A percentile compares a stretch with the other conserved stretches of the same genome.
These are phyloP conservation scores for Aspergillus niger DNA, from an alignment of 2,329 filamentous ascomycete species.

Conservation along the genomic window DNA sequence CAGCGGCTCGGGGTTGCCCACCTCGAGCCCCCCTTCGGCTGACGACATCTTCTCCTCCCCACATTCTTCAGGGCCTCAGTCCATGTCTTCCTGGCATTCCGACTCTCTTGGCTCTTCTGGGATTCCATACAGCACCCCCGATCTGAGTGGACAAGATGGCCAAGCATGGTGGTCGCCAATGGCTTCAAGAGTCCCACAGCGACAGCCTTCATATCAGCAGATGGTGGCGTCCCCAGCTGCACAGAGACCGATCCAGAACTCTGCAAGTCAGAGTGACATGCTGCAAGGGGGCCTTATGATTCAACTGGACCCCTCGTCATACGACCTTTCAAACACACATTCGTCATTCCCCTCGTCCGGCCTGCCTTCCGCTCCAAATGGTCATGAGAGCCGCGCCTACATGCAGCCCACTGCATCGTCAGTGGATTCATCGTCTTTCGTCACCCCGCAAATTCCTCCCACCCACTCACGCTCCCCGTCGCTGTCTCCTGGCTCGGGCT, in stretches of 20 bases:
- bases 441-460: constrained; percentile 29
- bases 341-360: constrained; percentile 31
- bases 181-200: constrained; percentile 36
- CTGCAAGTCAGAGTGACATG: constrained; percentile 34
- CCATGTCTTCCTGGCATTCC: constrained; percentile 45
- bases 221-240: constrained; percentile 37
- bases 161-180: constrained; percentile 47
- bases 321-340: constrained; percentile 35
- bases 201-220: constrained; percentile 39
- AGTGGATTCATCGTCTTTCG: constrained; percentile 32
- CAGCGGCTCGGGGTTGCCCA: constrained; percentile 32
- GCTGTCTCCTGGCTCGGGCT: constrained; percentile 38
- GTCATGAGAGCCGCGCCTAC: constrained; percentile 22
- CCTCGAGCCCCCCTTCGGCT: constrained; percentile 39
- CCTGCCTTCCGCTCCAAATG: constrained; percentile 22
- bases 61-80: constrained; percentile 42
- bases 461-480: constrained; percentile 40
- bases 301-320: constrained; percentile 39
- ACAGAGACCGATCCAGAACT: constrained; percentile 35
- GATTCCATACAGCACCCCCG: constrained; percentile 41
- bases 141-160: constrained; percentile 39
- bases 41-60: constrained; percentile 44
- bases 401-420: constrained; percentile 20
- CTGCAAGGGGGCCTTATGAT: constrained; percentile 45
- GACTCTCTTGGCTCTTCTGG: constrained; percentile 40